Evolutionary conservation across 2,329 filamentous ascomycete genomes (phyloP).

Genomic region (Moelleriella libera): DNA sequence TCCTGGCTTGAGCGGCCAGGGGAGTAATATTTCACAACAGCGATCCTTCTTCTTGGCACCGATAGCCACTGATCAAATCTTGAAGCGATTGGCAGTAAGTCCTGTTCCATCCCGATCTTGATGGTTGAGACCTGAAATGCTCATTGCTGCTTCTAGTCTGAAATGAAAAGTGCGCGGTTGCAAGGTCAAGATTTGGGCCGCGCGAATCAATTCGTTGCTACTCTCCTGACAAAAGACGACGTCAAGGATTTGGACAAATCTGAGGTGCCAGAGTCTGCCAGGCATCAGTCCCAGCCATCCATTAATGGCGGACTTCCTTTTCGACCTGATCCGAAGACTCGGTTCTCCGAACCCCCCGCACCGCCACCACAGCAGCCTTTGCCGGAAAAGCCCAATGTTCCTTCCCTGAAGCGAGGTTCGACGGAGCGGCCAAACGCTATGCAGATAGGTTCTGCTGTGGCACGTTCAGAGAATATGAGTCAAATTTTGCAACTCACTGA

Average conservation of each 20-base stretch:
- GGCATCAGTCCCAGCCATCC: slow-evolving; percentile 28
- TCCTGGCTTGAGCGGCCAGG: slow-evolving; percentile 28
- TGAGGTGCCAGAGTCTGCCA: slow-evolving; percentile 31
- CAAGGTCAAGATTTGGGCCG: slow-evolving; percentile 76
- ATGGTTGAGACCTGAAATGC: not conserved
- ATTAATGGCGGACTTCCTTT: slow-evolving; percentile 39
- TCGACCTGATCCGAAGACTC: slow-evolving; percentile 62
- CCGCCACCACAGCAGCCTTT: slow-evolving; percentile 87
- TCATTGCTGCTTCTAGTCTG: slow-evolving; percentile 33
- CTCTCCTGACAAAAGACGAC: slow-evolving; percentile 59
- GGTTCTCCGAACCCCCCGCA: slow-evolving; percentile 86
- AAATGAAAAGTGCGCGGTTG: slow-evolving; percentile 80
- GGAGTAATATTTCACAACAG: slow-evolving; percentile 53
- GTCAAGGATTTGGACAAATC: slow-evolving; percentile 43
- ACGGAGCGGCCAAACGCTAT: slow-evolving; percentile 57
- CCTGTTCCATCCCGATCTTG: not conserved
- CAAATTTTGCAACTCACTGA: slow-evolving; percentile 79
- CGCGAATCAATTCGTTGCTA: slow-evolving; percentile 67
- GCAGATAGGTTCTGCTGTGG: slow-evolving; percentile 36
- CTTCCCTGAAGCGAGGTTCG: slow-evolving; percentile 59
- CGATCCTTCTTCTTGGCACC: slow-evolving; percentile 78
- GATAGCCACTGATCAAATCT: slow-evolving; percentile 85
- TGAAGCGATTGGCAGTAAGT: slow-evolving; percentile 43
- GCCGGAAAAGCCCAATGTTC: slow-evolving; percentile 78
- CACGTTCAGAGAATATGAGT: slow-evolving; percentile 44